Percentiles rank a stretch among this genome's conserved stretches.
Evolutionary conservation across 257 asterid species (phyloP).

Genomic region (Solanum neorickii): DNA sequence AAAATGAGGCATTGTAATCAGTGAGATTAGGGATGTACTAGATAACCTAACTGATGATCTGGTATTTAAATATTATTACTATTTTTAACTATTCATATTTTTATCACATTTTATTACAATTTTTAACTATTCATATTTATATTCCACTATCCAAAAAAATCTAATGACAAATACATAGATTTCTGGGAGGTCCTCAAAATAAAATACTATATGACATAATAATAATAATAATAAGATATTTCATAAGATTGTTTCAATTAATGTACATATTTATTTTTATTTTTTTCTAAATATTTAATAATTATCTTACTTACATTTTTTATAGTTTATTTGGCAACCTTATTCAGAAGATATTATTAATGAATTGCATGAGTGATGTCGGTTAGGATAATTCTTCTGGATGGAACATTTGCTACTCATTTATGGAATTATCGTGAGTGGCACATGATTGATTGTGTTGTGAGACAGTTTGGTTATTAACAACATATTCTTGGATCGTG

Average conservation of each 20-base stretch:
- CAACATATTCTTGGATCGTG: not conserved
- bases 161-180: too few species aligned
- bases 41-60: too few species aligned
- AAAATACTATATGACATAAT: not conserved
- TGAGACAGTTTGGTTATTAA: not conserved
- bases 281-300: too few species aligned
- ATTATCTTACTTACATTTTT: not conserved
- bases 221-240: too few species aligned
- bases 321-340: not conserved
- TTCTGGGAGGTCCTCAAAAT: not conserved
- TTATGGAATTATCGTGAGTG: not conserved
- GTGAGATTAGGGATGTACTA: too few species aligned
- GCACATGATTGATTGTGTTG: not conserved
- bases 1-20: too few species aligned
- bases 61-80: too few species aligned
- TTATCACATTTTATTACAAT: too few species aligned
- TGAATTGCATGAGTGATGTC: not conserved
- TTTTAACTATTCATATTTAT: too few species aligned
- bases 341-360: not conserved
- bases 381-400: not conserved
- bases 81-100: too few species aligned
- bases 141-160: too few species aligned
- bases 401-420: too few species aligned
- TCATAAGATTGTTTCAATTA: not conserved
- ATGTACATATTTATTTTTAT: not conserved